phyloP scores from a whole-genome alignment of 2,329 filamentous ascomycete genomes.

The Ceratocystis eucalypticola region DNA sequence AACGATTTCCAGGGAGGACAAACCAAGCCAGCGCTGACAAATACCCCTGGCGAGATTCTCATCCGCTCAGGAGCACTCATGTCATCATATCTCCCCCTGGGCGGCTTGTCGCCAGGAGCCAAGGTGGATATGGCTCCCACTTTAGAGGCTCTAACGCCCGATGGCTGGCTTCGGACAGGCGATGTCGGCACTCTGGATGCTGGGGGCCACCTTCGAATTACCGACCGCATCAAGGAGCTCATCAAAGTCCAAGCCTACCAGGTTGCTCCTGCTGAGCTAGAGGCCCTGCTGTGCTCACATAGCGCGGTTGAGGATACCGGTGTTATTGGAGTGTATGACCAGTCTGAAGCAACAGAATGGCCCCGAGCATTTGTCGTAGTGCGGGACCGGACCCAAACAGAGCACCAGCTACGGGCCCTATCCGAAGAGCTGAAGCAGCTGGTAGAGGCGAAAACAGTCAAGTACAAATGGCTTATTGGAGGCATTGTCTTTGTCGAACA shows the following conservation, averaged over 20 bases:
- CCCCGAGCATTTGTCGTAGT: slow-evolving; percentile 50
- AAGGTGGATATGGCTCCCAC: slow-evolving; percentile 30
- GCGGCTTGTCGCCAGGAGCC: slow-evolving; percentile 25
- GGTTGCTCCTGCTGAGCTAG: slow-evolving; percentile 42
- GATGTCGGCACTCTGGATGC: slow-evolving; percentile 50
- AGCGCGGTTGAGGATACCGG: slow-evolving; percentile 47
- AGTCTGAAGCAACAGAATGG: slow-evolving; percentile 46
- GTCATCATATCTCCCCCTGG: slow-evolving; percentile 54
- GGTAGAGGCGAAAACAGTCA: slow-evolving; percentile 45
- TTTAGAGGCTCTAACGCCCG: slow-evolving; percentile 30
- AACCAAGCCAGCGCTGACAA: slow-evolving; percentile 24
- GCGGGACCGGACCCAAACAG: slow-evolving; percentile 25
- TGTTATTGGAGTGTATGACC: slow-evolving; percentile 45
- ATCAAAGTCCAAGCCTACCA: slow-evolving; percentile 50
- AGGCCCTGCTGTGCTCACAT: slow-evolving; percentile 28
- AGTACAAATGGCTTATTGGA: slow-evolving; percentile 55
- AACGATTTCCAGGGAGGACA: slow-evolving; percentile 23
- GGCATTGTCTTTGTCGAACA: slow-evolving; percentile 55
- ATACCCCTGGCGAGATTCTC: slow-evolving; percentile 49
- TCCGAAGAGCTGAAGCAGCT: slow-evolving; percentile 42
- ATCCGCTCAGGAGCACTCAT: slow-evolving; percentile 50
- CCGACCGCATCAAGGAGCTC: slow-evolving; percentile 58
- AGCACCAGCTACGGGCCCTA: slow-evolving; percentile 29
- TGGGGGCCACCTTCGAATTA: slow-evolving; percentile 47
- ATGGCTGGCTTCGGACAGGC: slow-evolving; percentile 59